Base-by-base conservation (phyloP, 2,329 filamentous ascomycete species). In the Curvularia lunata region DNA sequence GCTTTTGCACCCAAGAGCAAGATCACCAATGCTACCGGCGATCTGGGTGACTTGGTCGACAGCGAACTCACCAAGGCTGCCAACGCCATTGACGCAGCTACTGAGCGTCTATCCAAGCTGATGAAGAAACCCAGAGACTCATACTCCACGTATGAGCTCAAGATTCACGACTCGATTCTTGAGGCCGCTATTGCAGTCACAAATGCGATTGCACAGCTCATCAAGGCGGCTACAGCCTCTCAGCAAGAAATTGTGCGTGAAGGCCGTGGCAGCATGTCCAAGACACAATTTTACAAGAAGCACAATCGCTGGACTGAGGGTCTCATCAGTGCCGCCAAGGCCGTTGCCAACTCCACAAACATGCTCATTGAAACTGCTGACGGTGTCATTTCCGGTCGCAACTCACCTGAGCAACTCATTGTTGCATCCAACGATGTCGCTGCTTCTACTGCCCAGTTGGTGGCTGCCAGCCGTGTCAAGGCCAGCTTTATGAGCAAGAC, bases 231-330 rank as follows among this genome's bases (percentile, higher is more conserved):
- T 6, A 96, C 94, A 0, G 88, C 85, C 18, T 96, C 94, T 1
- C 95, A 99, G 76, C 88, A 96, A 75, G 95, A 99, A 80, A 99
- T 99, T 73, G 95, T 99, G 42, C 89, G 92, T 64, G 92, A 96
- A 62, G 95, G 95, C 7, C 89, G 91, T 19, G 95, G 95, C 34
- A 90, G 89, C 25, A 91, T 91, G 50, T 96, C 92, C 43, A 86
- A 89, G 56, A 96, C 93, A 1, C 92, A 93, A 23, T 99, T 99
- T 78, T 99, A 99, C 88, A 98, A 98, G 85, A 98, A 98, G 83
- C 97, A 99, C 85, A 99, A 98, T 80, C 87, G 95, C 51, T 99
- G 95, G 95, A 99, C 95, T 0, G 95, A 99, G 74, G 95, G 95
- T 47, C 87, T 99, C 59, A 97, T 99, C 74, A 97, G 92, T 37